Conservation (phyloP, 495 filamentous ascomycete genomes). For the Aspergillus diversus region DNA sequence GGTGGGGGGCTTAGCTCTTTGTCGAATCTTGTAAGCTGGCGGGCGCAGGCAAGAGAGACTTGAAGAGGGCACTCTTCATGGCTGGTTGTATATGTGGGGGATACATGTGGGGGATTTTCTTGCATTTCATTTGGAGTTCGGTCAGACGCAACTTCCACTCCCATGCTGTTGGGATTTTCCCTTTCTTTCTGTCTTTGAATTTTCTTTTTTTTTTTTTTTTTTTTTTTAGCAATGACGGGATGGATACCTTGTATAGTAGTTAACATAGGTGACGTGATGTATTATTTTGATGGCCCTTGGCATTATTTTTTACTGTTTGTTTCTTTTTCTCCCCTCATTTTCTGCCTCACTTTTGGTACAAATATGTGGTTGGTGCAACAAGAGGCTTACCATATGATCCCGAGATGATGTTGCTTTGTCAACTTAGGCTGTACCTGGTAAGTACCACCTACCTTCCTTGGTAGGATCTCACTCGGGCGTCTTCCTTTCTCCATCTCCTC, state of each 20-base stretch:
- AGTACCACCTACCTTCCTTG: background rate
- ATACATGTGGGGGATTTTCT: conserved; percentile 23
- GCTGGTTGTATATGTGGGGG: conserved; percentile 1
- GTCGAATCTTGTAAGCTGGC: conserved; percentile 58
- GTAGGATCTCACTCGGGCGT: background rate
- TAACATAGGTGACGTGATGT: conserved; percentile 35
- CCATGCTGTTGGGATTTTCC: conserved; percentile 29
- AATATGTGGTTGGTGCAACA: conserved; percentile 1
- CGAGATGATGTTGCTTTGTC: background rate
- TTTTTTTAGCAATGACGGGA: conserved; percentile 40
- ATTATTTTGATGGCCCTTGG: conserved; percentile 15
- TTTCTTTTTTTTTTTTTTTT: conserved; percentile 30
- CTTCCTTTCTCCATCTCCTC: background rate
- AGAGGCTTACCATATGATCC: background rate
- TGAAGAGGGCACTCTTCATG: conserved; percentile 23
- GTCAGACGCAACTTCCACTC: conserved; percentile 45
- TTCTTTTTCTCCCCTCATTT: background rate
- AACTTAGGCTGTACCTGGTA: background rate
- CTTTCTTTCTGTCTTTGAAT: conserved; percentile 3
- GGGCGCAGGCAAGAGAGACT: conserved; percentile 20
- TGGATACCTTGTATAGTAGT: conserved; percentile 42
- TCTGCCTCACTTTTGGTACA: background rate
- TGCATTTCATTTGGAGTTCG: conserved; percentile 53
- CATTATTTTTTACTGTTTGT: background rate
- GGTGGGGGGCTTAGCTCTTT: conserved; percentile 81